These are phyloP conservation scores for Breviolum minutum DNA, from an alignment of 73 alveolate genomes.

Conservation along the genomic window DNA sequence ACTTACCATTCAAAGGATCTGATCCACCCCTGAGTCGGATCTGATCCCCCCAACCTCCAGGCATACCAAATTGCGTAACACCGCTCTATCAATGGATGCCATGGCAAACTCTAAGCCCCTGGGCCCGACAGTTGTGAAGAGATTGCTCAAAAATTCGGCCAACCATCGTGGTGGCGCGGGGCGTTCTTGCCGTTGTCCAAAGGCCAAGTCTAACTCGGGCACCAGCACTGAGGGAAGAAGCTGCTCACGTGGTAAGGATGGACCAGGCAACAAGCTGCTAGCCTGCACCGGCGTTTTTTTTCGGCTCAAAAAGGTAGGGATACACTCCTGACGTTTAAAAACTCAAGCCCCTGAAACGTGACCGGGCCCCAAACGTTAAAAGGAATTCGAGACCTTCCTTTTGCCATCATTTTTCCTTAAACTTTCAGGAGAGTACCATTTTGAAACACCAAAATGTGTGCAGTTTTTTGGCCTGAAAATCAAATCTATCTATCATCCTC, in stretches of 20 bases:
- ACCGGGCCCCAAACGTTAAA: too few species aligned
- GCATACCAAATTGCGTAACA: constrained; percentile 63
- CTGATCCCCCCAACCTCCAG: not conserved
- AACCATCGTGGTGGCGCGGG: constrained; percentile 63
- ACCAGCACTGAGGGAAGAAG: constrained; percentile 55
- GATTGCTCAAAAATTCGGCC: constrained; percentile 54
- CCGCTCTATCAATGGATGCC: constrained; percentile 90
- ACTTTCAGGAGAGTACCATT: too few species aligned
- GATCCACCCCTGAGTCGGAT: not conserved
- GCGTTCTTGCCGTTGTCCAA: constrained; percentile 42
- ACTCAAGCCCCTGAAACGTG: too few species aligned
- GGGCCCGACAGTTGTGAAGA: constrained; percentile 46
- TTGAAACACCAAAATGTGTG: too few species aligned
- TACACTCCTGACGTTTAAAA: too few species aligned
- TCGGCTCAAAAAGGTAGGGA: not conserved
- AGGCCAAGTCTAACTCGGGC: constrained; percentile 76
- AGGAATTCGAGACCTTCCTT: too few species aligned
- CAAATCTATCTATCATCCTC: too few species aligned
- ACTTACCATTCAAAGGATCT: not conserved
- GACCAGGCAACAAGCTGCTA: not conserved
- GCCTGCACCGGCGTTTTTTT: not conserved
- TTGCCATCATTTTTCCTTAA: too few species aligned
- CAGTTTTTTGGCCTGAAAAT: too few species aligned
- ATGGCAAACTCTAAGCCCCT: constrained; percentile 73
- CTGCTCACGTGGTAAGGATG: not conserved